These are phyloP conservation scores for Cicer cuneatum DNA, from an alignment of 306 rosid species.

Conservation along the genomic window DNA sequence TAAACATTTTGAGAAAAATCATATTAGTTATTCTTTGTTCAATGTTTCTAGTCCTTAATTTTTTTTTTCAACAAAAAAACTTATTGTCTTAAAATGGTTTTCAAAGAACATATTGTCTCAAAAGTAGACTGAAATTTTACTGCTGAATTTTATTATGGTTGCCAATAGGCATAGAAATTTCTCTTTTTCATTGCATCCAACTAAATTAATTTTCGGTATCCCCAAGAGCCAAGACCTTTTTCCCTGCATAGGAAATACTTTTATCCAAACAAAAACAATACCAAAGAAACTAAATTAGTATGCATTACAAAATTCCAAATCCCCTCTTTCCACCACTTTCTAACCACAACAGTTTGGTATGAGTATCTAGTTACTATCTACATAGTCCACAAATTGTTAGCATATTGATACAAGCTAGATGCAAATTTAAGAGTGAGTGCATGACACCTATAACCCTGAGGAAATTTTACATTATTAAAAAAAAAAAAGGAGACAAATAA, in stretches of 20 bases:
- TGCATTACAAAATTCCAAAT: conserved; percentile 34
- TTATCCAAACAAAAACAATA: conserved; percentile 17
- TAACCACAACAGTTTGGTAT: conserved; percentile 7
- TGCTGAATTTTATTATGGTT: neutral
- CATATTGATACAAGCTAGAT: conserved; percentile 11
- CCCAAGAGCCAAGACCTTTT: neutral
- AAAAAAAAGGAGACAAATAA: neutral
- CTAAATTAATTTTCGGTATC: neutral
- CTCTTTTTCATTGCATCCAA: neutral
- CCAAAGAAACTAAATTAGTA: conserved; percentile 15
- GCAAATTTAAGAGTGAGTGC: conserved; percentile 4
- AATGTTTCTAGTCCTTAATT: neutral
- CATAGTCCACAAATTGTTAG: conserved; percentile 15
- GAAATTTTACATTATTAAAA: conserved; percentile 3
- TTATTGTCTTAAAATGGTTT: neutral
- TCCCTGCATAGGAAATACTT: neutral
- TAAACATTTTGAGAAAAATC: too few species aligned
- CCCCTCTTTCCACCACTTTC: conserved; percentile 11
- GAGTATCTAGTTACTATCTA: conserved; percentile 30
- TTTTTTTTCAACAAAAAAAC: too few species aligned
- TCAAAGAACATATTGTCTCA: neutral
- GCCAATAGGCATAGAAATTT: neutral
- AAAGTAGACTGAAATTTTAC: neutral
- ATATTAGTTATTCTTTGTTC: neutral
- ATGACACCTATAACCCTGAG: conserved; percentile 23